Conservation (phyloP, 2,329 filamentous ascomycete species). For the Mollisia scopiformis region DNA sequence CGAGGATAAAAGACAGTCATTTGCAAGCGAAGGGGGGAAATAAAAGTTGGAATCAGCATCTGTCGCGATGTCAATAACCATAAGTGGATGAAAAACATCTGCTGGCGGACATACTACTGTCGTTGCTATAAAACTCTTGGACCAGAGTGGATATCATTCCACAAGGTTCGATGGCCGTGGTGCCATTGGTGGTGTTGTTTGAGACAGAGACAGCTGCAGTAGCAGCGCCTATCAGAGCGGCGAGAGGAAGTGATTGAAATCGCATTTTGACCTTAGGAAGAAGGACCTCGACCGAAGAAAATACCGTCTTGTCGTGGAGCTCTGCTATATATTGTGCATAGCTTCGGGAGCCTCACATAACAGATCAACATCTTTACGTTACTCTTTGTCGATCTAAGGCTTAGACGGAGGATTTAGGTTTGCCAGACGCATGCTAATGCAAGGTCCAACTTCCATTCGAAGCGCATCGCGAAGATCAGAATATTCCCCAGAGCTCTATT, state of each 20-base stretch:
- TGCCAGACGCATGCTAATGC: background rate
- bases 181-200: background rate
- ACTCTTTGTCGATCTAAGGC: background rate
- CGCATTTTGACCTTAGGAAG: background rate
- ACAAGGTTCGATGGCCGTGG: background rate
- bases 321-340: background rate
- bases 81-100: too few relatives aligned
- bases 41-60: background rate
- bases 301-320: background rate
- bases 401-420: background rate
- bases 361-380: background rate
- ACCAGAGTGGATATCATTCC: background rate
- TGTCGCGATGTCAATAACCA: background rate
- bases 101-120: background rate
- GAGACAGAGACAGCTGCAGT: background rate
- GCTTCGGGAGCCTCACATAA: background rate
- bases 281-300: background rate
- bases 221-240: background rate
- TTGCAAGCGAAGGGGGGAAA: background rate
- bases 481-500: background rate
- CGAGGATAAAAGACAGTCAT: conserved; percentile 9
- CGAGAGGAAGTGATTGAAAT: background rate
- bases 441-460: background rate
- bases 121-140: conserved; percentile 1
- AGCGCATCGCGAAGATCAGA: background rate